Evolutionary conservation across 306 rosid species (phyloP), one percentile per base, ranked within the genome.

Genomic region (Psophocarpus tetragonolobus): DNA sequence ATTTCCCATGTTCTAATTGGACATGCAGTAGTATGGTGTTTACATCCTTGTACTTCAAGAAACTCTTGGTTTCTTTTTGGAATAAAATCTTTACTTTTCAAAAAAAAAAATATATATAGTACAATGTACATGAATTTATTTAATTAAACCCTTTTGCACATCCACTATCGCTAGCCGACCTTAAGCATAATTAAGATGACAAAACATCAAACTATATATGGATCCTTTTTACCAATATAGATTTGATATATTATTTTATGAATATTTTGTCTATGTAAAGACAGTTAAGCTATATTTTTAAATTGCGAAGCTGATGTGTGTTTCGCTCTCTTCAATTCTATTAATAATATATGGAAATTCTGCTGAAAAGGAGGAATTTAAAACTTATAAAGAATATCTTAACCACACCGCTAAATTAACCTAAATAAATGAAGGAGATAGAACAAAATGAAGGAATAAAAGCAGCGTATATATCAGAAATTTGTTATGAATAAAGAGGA

Each of bases 181-280:
- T 32, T 61, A 47, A 15, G 77, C 56, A 71, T 71, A n/a, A n/a
- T n/a, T n/a, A 24, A 62, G 38, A 4, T 29, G 35, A 62, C 66
- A 74, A 74, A 73, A 36, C 17, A 35, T 42, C 27, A 66, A 74
- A 42, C 6, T n/a, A 68, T n/a, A n/a, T n/a, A n/a, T 38, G 17
- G 24, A 30, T 13, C 36, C 67, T 24, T 81, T 81, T 68, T 36
- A 39, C 77, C 76, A 12, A 27, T 74, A 74, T 74, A 74, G 70
- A 63, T 58, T 68, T 63, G 8, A 44, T 58, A 18, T 35, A 3
- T 68, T 35, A 3, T 68, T 56, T 35, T 56, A 33, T 18, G 17
- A 61, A 17, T 75, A 47, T 75, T 57, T 44, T 47, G 23, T 74
- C 17, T 64, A 24, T 76, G 42, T 65, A 67, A 36, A 51, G 66